Evolutionary conservation across 352 stramenopile genomes (phyloP).

Genomic region (Globisporangium cederbergense): DNA sequence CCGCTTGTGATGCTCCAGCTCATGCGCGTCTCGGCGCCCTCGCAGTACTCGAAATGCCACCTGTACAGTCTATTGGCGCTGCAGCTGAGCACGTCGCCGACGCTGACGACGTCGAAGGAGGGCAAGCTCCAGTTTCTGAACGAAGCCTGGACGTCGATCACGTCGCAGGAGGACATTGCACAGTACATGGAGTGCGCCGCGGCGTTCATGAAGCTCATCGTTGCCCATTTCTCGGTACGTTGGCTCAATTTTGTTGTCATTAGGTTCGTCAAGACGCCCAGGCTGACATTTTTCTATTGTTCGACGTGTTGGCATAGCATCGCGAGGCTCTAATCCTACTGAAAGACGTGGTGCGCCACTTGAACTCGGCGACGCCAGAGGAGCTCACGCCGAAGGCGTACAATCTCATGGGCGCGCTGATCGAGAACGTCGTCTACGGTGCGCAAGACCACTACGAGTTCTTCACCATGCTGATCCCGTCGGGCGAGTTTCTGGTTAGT

Average conservation of each 20-base stretch:
- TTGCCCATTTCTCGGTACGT: constrained; percentile 73
- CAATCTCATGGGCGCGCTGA: constrained; percentile 64
- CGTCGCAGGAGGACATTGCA: constrained; percentile 58
- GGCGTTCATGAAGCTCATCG: constrained; percentile 82
- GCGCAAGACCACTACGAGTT: constrained; percentile 67
- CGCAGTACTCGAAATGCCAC: constrained; percentile 58
- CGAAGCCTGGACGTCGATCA: constrained; percentile 82
- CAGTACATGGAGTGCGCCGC: constrained; percentile 83
- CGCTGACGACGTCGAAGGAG: constrained; percentile 30
- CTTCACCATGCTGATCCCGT: constrained; percentile 76
- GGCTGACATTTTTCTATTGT: background rate
- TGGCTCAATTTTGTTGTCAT: background rate
- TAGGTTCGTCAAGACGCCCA: background rate
- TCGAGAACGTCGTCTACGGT: constrained; percentile 76
- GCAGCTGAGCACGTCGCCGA: constrained; percentile 43
- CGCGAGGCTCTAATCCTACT: constrained; percentile 83
- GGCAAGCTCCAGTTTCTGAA: constrained; percentile 82
- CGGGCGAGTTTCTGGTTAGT: constrained; percentile 60
- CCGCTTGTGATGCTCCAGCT: constrained; percentile 61
- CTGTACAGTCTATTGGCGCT: constrained; percentile 68
- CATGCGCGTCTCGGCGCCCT: constrained; percentile 54
- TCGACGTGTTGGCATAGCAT: constrained; percentile 25
- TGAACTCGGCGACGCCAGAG: constrained; percentile 59
- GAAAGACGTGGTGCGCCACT: constrained; percentile 78
- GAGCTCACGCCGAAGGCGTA: constrained; percentile 62